Percentiles rank a stretch among this genome's conserved stretches.
These are phyloP conservation scores for Trichoderma hamatum DNA, from an alignment of 2,329 filamentous ascomycete species.

Conservation along the genomic window DNA sequence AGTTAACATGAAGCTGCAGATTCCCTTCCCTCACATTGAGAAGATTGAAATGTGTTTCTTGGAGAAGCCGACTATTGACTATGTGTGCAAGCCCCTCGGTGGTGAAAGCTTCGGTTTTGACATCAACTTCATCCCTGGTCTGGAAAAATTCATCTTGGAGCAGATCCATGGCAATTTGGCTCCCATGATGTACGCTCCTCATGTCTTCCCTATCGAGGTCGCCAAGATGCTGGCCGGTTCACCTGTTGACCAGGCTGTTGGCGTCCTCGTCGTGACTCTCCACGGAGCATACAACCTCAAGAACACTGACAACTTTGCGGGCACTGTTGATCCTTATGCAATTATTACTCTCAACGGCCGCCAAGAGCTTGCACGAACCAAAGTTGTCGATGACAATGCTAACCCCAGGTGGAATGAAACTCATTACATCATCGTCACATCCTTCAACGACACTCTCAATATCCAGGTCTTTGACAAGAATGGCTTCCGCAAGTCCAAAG, in stretches of 20 bases:
- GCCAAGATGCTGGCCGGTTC: slow-evolving; percentile 97
- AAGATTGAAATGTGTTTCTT: slow-evolving; percentile 94
- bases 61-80: slow-evolving; percentile 86
- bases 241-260: slow-evolving; percentile 92
- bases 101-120: slow-evolving; percentile 96
- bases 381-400: slow-evolving; percentile 79
- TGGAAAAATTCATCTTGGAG: slow-evolving; percentile 92
- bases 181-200: slow-evolving; percentile 98
- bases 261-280: slow-evolving; percentile 87
- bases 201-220: slow-evolving; percentile 97
- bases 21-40: slow-evolving; percentile 94
- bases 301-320: slow-evolving; percentile 91
- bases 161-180: slow-evolving; percentile 92
- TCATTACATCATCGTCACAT: slow-evolving; percentile 91
- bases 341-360: slow-evolving; percentile 83
- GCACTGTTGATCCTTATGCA: slow-evolving; percentile 88
- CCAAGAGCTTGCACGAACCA: slow-evolving; percentile 81
- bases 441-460: slow-evolving; percentile 83
- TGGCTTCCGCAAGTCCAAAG: slow-evolving; percentile 94
- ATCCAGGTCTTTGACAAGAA: slow-evolving; percentile 91
- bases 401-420: slow-evolving; percentile 97
- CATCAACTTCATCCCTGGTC: slow-evolving; percentile 96
- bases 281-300: slow-evolving; percentile 91
- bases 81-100: slow-evolving; percentile 95
- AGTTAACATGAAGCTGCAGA: slow-evolving; percentile 95